Evolutionary conservation across 169 alveolate genomes (phyloP).

Genomic region (Plasmodium adleri): DNA sequence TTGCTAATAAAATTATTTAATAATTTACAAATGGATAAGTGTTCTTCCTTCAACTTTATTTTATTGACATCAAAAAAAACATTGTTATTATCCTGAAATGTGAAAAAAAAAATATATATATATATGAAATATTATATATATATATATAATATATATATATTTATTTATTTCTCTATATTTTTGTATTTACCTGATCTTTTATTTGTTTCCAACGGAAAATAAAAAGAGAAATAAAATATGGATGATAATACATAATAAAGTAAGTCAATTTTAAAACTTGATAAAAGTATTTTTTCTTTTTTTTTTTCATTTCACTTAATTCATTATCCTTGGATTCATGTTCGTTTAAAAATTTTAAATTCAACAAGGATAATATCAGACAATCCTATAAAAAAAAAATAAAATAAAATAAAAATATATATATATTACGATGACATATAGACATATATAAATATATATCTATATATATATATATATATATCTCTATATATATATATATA

Average conservation of each 20-base stretch:
- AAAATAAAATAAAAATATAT: background rate
- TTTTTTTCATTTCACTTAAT: conserved; percentile 13
- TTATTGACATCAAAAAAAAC: conserved; percentile 21
- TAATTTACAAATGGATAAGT: conserved; percentile 46
- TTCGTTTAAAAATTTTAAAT: conserved; percentile 29
- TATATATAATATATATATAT: background rate
- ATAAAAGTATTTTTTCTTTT: conserved; percentile 41
- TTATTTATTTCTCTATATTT: conserved; percentile 4
- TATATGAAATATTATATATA: background rate
- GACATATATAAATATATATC: background rate
- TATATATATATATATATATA: background rate
- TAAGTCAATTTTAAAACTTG: conserved; percentile 23
- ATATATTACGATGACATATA: background rate
- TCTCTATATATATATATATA: background rate
- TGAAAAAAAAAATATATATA: background rate
- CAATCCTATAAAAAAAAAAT: conserved; percentile 27
- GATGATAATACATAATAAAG: conserved; percentile 65
- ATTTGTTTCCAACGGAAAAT: conserved; percentile 61
- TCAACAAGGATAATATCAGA: conserved; percentile 25
- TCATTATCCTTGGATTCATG: conserved; percentile 21
- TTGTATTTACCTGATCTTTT: conserved; percentile 23
- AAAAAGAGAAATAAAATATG: conserved; percentile 53
- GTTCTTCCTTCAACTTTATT: conserved; percentile 39
- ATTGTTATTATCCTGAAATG: conserved; percentile 15
- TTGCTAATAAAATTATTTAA: conserved; percentile 40